Percentiles rank a stretch among this genome's conserved stretches.
phyloP scores from a whole-genome alignment of 768 basidiomycete genomes.

The Rhizopogon salebrosus region DNA sequence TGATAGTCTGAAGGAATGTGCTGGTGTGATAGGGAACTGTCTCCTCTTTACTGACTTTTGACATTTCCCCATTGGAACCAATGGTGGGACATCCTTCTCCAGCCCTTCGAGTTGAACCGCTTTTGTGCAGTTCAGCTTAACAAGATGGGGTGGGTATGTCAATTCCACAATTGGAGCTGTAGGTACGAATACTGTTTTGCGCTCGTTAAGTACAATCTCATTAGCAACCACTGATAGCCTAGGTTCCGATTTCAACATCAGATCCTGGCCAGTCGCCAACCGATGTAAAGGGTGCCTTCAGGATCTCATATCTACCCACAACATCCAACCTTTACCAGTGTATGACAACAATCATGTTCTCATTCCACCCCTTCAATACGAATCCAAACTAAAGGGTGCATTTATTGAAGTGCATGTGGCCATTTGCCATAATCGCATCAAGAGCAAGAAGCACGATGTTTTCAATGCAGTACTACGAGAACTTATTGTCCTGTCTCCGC shows the following conservation, averaged over 20 bases:
- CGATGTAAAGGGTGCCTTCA: neutral
- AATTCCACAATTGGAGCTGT: slow-evolving; percentile 14
- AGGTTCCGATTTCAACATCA: neutral
- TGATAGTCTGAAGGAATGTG: too few relatives aligned
- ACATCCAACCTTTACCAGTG: neutral
- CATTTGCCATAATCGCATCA: neutral
- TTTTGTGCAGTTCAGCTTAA: slow-evolving; percentile 24
- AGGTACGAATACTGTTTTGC: neutral
- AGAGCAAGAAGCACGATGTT: neutral
- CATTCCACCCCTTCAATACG: neutral
- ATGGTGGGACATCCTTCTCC: slow-evolving; percentile 23
- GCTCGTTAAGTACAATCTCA: neutral
- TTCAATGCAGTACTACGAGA: neutral
- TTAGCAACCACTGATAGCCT: neutral
- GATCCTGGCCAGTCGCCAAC: neutral
- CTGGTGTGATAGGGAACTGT: too few relatives aligned
- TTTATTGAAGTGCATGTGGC: slow-evolving; percentile 2
- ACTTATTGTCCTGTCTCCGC: neutral
- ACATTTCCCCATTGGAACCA: slow-evolving; percentile 14
- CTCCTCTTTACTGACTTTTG: too few relatives aligned
- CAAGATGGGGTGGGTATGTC: slow-evolving; percentile 24
- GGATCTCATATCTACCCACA: neutral
- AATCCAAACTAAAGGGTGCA: neutral
- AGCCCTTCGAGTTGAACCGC: slow-evolving; percentile 21
- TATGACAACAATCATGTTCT: neutral